Evolutionary conservation across 108 stramenopile genomes (phyloP), one percentile per base, ranked within the genome.

Genomic region (Fistulifera pelliculosa): DNA sequence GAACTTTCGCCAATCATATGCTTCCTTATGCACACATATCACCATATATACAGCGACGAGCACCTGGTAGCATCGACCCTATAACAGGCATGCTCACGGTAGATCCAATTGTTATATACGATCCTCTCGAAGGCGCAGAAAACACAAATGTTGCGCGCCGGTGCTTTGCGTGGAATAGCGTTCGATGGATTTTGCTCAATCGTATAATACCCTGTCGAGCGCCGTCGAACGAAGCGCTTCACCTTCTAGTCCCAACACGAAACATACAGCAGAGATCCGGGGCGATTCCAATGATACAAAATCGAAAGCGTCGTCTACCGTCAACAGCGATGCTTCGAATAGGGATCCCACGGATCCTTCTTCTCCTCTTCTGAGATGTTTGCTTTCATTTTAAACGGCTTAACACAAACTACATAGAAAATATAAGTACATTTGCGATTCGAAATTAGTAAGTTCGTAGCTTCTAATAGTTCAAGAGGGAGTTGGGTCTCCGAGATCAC

Each of bases 21-120:
- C 14, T 28, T 31, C 56, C 56, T 14, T 73, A 70, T 28, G 49
- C 69, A 12, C 57, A 69, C 25, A 42, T 69, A 38, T 81, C 84
- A 10, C 77, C 84, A 10, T 90, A 73, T 47, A 62, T 79, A 24
- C 63, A 58, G 18, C 74, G 88, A 14, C 60, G 69, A 49, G 68
- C 75, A 12, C 74, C 78, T 19, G 88, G 84, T 4, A 59, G 66
- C 18, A 80, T 83, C 24, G 84, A 90, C 49, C 84, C 88, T 17
- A 47, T 84, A 18, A 90, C 88, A 17, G 88, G 84, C 10, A 84
- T 90, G 82, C 68, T 77, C 21, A 81, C 84, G 3, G 82, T 90
- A 22, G 88, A 90, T 64, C 88, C 81, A 11, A 80, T 90, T 57
- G 80, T 90, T 61, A 76, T 90, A 10, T 90, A 86, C 52, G 88